Evolutionary conservation across 192 early-diverging fungal species (phyloP), one percentile per base, ranked within the genome.

Genomic region (Coemansia sp.): DNA sequence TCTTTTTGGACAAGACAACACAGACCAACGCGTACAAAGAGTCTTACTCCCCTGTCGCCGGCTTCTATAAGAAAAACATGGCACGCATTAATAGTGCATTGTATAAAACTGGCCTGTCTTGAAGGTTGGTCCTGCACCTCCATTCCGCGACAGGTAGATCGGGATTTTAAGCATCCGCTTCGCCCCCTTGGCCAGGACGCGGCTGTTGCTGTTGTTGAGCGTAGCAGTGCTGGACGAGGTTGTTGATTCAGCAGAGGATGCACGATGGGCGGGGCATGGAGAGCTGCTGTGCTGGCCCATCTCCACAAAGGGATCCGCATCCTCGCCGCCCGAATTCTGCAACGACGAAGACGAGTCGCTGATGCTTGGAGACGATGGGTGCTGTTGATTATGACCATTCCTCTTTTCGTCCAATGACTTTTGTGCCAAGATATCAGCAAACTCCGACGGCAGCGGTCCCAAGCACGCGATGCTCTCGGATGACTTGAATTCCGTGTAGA

Each of bases 81-180:
- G 36, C 36, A 53, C 23, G 23, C 28, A 40, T 31, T 66, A 73
- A 52, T 63, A 22, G 56, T 73, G 76, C 59, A 79, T 37, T 15
- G 71, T 67, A 61, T 70, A 79, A 40, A 74, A 74, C 67, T 79
- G 76, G 41, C 76, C 76, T 3, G 76, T 79, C 54, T 79, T 79
- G 67, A 54, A 79, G 17, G 70, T 74, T 7, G 76, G 76, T 4
- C 76, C 76, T 30, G 71, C 56, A 25, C 76, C 76, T 31, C 71
- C 61, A 45, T 68, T 74, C 52, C 76, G 60, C 45, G 76, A 70
- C 40, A 79, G 44, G 41, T 74, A 69, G 41, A 79, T 79, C 22
- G 70, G 70, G 19, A 79, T 61, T 53, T 70, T 79, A 40, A 59
- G 17, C 30, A 40, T 55, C 60, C 47, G 54, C 20, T 50, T 47